phyloP scores from a whole-genome alignment of 23 red algal species.

The Chondrus crispus region DNA sequence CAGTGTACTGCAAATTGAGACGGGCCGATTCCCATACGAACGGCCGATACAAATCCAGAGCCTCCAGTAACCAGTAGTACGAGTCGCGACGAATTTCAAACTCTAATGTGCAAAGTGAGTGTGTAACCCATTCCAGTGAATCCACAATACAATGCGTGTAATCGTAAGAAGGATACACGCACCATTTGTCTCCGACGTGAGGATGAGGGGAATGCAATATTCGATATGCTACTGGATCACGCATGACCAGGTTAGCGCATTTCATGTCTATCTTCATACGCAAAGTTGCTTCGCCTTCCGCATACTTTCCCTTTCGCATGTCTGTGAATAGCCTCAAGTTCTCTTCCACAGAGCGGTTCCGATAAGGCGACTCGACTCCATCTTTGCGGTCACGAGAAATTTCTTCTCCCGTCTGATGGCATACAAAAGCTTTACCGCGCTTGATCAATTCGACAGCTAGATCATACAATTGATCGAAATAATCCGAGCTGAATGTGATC shows the following conservation, averaged over 20 bases:
- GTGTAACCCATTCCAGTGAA: constrained; percentile 98
- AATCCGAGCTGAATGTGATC: constrained; percentile 97
- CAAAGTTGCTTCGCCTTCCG: constrained; percentile 85
- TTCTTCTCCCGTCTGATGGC: constrained; percentile 90
- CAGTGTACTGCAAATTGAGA: constrained; percentile 82
- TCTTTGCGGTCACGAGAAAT: constrained; percentile 78
- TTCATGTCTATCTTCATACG: constrained; percentile 99
- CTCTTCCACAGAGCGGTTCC: constrained; percentile 84
- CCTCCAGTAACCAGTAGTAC: constrained; percentile 99
- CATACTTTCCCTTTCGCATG: constrained; percentile 90
- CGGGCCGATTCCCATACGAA: constrained; percentile 98
- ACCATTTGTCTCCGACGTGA: constrained; percentile 91
- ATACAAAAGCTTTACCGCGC: constrained; percentile 92
- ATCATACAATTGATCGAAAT: constrained; percentile 91
- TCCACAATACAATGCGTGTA: constrained; percentile 99
- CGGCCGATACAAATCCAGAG: constrained; percentile 96
- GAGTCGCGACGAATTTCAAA: constrained; percentile 98
- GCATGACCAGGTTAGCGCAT: constrained; percentile 83
- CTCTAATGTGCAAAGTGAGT: constrained; percentile 97
- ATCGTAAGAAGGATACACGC: constrained; percentile 98
- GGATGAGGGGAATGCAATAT: constrained; percentile 87
- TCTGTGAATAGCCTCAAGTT: constrained; percentile 81
- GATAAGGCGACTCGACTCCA: constrained; percentile 79
- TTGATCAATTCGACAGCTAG: constrained; percentile 87
- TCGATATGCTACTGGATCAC: constrained; percentile 96